These are phyloP conservation scores for Zasmidium cellare DNA, from an alignment of 2,329 filamentous ascomycete genomes.

Conservation along the genomic window DNA sequence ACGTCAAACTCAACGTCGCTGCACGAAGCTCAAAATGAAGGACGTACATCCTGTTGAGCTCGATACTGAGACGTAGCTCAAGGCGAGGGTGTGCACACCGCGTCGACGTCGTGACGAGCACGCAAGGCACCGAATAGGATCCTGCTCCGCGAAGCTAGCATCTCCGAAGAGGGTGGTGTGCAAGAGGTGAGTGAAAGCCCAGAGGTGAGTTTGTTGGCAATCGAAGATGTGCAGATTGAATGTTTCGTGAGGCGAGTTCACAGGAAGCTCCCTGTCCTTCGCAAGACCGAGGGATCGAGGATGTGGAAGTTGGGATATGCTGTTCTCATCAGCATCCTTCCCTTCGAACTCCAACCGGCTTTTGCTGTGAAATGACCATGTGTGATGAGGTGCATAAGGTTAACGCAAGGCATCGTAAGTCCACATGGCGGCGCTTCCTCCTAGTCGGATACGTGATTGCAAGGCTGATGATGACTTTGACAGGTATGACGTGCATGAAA, in stretches of 20 bases:
- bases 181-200: background rate
- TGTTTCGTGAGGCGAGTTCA: background rate
- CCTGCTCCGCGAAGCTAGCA: background rate
- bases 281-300: background rate
- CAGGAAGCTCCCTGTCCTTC: too few relatives aligned
- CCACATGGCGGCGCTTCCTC: background rate
- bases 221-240: background rate
- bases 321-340: background rate
- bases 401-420: background rate
- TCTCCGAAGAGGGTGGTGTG: background rate
- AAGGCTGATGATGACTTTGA: too few relatives aligned
- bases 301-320: background rate
- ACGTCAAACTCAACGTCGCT: constrained; percentile 1
- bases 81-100: too few relatives aligned
- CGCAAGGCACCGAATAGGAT: background rate
- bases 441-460: too few relatives aligned
- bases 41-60: background rate
- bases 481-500: too few relatives aligned
- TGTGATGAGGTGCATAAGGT: background rate
- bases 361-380: background rate
- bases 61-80: background rate
- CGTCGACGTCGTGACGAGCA: background rate
- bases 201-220: background rate
- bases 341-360: background rate
- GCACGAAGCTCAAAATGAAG: constrained; percentile 3